These are phyloP conservation scores for Colletotrichum musae DNA, from an alignment of 2,329 filamentous ascomycete species.

Conservation along the genomic window DNA sequence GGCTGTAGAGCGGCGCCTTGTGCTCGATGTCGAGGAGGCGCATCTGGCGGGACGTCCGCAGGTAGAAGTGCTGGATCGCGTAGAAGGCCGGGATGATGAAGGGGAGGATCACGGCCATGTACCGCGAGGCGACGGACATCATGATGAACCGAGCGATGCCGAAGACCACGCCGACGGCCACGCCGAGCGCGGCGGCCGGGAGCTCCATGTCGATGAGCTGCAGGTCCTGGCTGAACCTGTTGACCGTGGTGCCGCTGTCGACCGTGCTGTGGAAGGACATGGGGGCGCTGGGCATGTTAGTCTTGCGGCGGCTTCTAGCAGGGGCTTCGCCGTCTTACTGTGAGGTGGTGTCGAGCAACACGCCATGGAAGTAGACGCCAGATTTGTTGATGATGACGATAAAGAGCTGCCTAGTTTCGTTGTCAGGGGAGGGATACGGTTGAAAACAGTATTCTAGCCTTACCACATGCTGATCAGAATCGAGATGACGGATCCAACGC, in stretches of 20 bases:
- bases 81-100: constrained; percentile 48
- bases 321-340: constrained; percentile 25
- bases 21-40: constrained; percentile 54
- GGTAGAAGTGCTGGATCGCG: constrained; percentile 50
- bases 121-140: constrained; percentile 48
- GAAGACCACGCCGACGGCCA: constrained; percentile 37
- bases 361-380: constrained; percentile 48
- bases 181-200: constrained; percentile 42
- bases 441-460: not conserved
- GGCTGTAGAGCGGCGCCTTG: constrained; percentile 53
- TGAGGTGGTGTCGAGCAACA: constrained; percentile 45
- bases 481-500: constrained; percentile 21
- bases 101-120: constrained; percentile 51
- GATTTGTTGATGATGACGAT: constrained; percentile 50
- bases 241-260: constrained; percentile 44
- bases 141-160: constrained; percentile 40
- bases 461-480: constrained; percentile 32
- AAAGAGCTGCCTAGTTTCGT: constrained; percentile 47
- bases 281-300: constrained; percentile 31
- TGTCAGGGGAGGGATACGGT: not conserved
- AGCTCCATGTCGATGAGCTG: constrained; percentile 45
- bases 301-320: not conserved
- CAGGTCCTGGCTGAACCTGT: constrained; percentile 44
- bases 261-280: constrained; percentile 42
- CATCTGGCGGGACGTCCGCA: constrained; percentile 55